Evolutionary conservation across 768 basidiomycete species (phyloP), one percentile per base, ranked within the genome.

Genomic region (Harrya chromipes): DNA sequence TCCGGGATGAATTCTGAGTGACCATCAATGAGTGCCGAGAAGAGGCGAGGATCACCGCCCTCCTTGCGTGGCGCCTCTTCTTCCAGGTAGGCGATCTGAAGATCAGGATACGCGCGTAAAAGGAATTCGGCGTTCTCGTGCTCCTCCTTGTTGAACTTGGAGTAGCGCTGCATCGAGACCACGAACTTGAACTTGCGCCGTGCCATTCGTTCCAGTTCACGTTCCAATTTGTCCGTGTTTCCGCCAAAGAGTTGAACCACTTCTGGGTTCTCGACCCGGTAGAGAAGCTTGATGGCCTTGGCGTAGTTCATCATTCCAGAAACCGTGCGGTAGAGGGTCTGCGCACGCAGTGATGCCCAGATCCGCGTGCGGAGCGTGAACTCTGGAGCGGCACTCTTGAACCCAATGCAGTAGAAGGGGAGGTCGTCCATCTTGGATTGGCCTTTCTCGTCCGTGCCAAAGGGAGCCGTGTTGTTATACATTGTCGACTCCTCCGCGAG

Each of bases 261-360:
- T 70, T 99, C 97, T 8, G 97, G 97, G 72, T 98, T 98, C 74
- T 99, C 97, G 37, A 99, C 97, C 49, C 95, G 92, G 70, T 98
- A 95, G n/a, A 99, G 80, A 31, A 99, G 75, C 68, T 99, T 99
- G 83, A 99, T 98, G 12, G 97, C 97, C 75, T 99, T 99, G 57
- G 90, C 85, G 69, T 99, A 98, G 74, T 99, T 99, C 97, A 98
- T 98, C 91, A 99, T 97, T 44, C 97, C 97, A 31, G 97, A 97
- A 16, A 99, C 95, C 13, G 97, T 99, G 57, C 97, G 85, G 67
- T 99, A 98, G 17, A 99, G 82, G 2, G 97, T 99, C 74, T 99
- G 97, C 16, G 97, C 97, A 46, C 97, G 91, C 9, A 99, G 82
- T 6, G 95, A 97, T 9, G 97, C 94, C 97, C 97, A 99, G 62